A percentile compares a stretch with the other conserved stretches of the same genome.
Evolutionary conservation across 352 stramenopile species (phyloP).

Genomic region (Pythium scleroteichum): DNA sequence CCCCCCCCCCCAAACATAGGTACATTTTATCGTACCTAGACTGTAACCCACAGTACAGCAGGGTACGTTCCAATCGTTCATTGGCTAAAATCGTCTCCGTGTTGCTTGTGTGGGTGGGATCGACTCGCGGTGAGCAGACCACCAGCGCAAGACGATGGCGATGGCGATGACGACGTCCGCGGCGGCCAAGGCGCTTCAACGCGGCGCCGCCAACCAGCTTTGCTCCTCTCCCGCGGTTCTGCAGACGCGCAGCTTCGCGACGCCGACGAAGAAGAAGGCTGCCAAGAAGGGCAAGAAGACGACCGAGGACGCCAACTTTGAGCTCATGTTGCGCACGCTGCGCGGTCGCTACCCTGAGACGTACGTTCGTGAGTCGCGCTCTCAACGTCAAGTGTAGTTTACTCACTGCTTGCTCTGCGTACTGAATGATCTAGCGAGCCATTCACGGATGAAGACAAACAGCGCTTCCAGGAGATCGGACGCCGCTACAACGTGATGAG

Average conservation of each 20-base stretch:
- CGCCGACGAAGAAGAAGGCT: conserved; percentile 44
- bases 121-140: conserved; percentile 17
- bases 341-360: conserved; percentile 74
- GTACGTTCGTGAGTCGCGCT: conserved; percentile 34
- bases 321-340: conserved; percentile 82
- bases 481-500: conserved; percentile 81
- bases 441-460: conserved; percentile 80
- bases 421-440: conserved; percentile 46
- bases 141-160: conserved; percentile 16
- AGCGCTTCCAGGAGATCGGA: conserved; percentile 77
- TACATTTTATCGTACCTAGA: conserved; percentile 16
- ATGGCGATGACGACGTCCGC: conserved; percentile 23
- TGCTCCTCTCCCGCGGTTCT: conserved; percentile 1
- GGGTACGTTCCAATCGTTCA: conserved; percentile 3
- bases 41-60: too few relatives aligned
- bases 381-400: too few relatives aligned
- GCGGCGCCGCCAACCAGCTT: conserved; percentile 13
- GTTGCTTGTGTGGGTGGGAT: conserved; percentile 30
- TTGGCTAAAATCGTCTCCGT: conserved; percentile 21
- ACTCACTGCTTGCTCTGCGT: not conserved
- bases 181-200: conserved; percentile 17
- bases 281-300: conserved; percentile 62
- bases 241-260: conserved; percentile 40
- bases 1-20: too few relatives aligned
- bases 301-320: conserved; percentile 70